Evolutionary conservation across 2,329 filamentous ascomycete species (phyloP).

Genomic region (Botryotinia calthae): DNA sequence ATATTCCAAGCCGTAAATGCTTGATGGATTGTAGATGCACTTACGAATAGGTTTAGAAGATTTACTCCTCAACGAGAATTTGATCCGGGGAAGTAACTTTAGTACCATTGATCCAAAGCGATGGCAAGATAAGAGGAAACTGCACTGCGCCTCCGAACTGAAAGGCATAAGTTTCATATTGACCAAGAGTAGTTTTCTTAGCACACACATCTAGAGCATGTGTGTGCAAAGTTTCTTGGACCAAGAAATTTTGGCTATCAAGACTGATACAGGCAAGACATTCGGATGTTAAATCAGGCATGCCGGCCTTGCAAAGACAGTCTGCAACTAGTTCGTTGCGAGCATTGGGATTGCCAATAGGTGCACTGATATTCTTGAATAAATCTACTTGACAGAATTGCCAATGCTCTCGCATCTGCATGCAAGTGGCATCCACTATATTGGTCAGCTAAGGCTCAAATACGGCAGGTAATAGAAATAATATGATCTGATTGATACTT

Average conservation of each 20-base stretch:
- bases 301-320: slow-evolving; percentile 1
- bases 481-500: not conserved
- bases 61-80: not conserved
- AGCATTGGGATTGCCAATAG: not conserved
- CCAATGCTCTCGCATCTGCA: not conserved
- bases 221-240: not conserved
- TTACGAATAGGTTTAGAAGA: not conserved
- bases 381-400: not conserved
- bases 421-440: not conserved
- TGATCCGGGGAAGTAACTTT: not conserved
- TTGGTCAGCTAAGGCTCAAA: not conserved
- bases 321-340: not conserved
- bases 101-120: not conserved
- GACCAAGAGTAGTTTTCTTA: not conserved
- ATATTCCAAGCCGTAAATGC: not conserved
- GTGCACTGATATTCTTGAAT: not conserved
- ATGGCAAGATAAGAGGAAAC: slow-evolving; percentile 10
- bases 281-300: not conserved
- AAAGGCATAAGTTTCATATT: not conserved
- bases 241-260: not conserved
- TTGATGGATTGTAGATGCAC: not conserved
- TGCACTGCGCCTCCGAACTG: not conserved
- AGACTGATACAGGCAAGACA: slow-evolving; percentile 7
- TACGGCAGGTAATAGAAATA: accelerated
- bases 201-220: not conserved